Base-by-base conservation (phyloP, 805 yeast genomes). In the Kodamaea kakaduensis region DNA sequence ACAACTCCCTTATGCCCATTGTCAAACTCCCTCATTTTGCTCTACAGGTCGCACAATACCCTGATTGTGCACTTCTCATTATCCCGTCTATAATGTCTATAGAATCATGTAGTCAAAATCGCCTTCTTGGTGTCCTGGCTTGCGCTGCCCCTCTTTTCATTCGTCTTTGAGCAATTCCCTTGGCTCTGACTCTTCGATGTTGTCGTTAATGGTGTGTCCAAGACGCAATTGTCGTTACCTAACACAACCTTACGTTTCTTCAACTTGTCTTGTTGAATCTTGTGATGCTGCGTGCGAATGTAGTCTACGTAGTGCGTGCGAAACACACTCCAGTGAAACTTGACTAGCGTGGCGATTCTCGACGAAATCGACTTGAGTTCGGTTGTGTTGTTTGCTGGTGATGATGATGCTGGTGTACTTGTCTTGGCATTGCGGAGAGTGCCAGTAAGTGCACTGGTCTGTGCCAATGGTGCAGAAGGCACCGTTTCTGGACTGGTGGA, bases 241-340 rank as follows among this genome's bases (percentile, higher is more conserved):
- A 36, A 32, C 21, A 35, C 40, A 15, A 41, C 40, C 31, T 37
- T 38, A 10, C 41, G 35, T 19, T 41, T 37, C 19, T 41, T 41
- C 30, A 33, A 25, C 36, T 41, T 44, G 31, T 44, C 48, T 35
- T 44, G 44, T 23, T 44, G 48, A 17, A 44, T 37, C 34, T 44
- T 44, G 39, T 42, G 43, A 19, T 44, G 45, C 25, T 44, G 48
- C 1, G 37, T 28, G 36, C 42, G 43, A 31, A 44, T 40, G 40
- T 50, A 54, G 36, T 72, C 77, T 28, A 64, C 56, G 49, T 86
- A 86, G 59, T 80, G 78, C 27, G 71, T 70, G 20, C 85, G 88
- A 58, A 86, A 85, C 9, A 86, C 95, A 38, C 75, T 78, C 85
- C 88, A 81, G 58, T 86, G 94, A 61, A 86, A 81, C 40, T 78